phyloP scores from a whole-genome alignment of 2,329 filamentous ascomycete genomes.

The Xylaria sp. region DNA sequence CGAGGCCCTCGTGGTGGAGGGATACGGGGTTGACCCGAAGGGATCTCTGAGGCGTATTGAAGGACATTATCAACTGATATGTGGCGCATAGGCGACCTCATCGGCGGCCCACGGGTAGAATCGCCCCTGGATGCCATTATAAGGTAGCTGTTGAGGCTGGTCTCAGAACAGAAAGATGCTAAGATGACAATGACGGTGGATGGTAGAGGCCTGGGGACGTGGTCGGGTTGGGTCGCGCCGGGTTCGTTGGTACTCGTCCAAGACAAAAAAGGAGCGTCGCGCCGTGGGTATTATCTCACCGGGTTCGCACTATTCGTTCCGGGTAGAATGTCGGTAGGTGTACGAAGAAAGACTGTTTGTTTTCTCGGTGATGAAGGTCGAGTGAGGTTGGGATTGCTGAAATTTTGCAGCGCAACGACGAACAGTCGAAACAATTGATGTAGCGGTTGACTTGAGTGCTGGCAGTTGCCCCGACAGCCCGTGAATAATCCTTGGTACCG shows the following conservation, averaged over 20 bases:
- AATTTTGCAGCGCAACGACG: not conserved
- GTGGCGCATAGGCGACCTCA: constrained; percentile 69
- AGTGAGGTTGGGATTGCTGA: not conserved
- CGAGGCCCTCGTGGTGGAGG: constrained; percentile 68
- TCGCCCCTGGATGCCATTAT: constrained; percentile 35
- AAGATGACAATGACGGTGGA: not conserved
- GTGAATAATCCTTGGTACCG: not conserved
- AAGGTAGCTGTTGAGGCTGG: not conserved
- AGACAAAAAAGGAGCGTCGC: not conserved
- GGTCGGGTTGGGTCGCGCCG: not conserved
- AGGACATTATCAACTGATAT: constrained; percentile 95
- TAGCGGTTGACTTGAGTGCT: not conserved
- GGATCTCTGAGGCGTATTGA: constrained; percentile 93
- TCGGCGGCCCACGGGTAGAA: constrained; percentile 31
- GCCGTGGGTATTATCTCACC: not conserved
- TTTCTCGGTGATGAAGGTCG: not conserved
- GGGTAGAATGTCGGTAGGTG: not conserved
- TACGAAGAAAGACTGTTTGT: not conserved
- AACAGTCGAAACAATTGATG: not conserved
- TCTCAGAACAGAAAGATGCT: not conserved
- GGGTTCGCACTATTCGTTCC: not conserved
- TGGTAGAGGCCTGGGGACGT: not conserved
- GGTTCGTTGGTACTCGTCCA: not conserved
- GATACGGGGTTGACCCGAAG: constrained; percentile 87
- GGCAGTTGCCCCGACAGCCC: not conserved